These are phyloP conservation scores for Sclerotinia borealis DNA, from an alignment of 2,329 filamentous ascomycete genomes.

Conservation along the genomic window DNA sequence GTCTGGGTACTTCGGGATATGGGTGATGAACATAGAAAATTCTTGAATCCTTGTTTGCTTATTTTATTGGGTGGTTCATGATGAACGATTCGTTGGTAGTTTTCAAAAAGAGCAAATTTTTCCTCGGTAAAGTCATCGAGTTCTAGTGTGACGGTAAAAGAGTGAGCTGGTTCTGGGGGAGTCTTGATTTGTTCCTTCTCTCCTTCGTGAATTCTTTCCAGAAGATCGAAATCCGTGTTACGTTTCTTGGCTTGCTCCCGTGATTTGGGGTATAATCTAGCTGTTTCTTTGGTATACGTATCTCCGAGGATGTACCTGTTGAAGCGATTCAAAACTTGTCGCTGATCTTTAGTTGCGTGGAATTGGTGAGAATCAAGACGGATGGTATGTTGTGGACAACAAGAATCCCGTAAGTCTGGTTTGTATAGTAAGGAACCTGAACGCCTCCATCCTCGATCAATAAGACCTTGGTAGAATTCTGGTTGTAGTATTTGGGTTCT, in stretches of 20 bases:
- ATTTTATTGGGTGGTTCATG: conserved; percentile 57
- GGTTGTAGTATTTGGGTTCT: conserved; percentile 54
- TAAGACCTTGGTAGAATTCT: conserved; percentile 62
- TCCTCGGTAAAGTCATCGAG: conserved; percentile 65
- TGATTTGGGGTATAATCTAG: conserved; percentile 58
- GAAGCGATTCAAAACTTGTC: conserved; percentile 71
- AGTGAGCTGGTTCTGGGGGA: conserved; percentile 60
- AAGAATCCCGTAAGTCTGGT: conserved; percentile 71
- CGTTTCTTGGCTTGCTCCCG: conserved; percentile 59
- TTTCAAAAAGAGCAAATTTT: conserved; percentile 65
- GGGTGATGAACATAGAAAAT: conserved; percentile 70
- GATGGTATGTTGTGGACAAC: conserved; percentile 88
- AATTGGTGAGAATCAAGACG: conserved; percentile 62
- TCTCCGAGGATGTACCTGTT: conserved; percentile 66
- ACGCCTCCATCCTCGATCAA: conserved; percentile 73
- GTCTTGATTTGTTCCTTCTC: conserved; percentile 44
- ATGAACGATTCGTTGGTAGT: conserved; percentile 72
- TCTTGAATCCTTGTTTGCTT: conserved; percentile 54
- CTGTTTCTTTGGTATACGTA: conserved; percentile 57
- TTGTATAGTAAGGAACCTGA: conserved; percentile 69
- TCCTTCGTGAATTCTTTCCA: conserved; percentile 62
- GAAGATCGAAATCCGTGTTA: conserved; percentile 61
- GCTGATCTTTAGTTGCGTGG: conserved; percentile 63
- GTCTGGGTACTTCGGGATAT: conserved; percentile 42
- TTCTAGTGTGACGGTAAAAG: conserved; percentile 65